These are phyloP conservation scores for Myochromella boudieri DNA, from an alignment of 768 basidiomycete species.

Conservation along the genomic window DNA sequence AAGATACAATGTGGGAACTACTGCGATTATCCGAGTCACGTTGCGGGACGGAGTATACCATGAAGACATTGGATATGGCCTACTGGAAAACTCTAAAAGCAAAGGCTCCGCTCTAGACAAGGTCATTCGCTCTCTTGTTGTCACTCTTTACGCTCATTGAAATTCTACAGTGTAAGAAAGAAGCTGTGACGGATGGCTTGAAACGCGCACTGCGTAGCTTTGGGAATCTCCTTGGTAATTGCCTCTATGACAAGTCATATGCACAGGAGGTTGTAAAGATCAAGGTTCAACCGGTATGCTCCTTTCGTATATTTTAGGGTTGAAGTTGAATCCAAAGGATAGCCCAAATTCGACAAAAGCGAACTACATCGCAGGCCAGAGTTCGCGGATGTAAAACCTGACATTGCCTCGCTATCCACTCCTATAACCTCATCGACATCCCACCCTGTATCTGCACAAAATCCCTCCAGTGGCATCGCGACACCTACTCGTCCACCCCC, in stretches of 20 bases:
- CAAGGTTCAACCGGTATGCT: constrained; percentile 78
- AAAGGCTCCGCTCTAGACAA: constrained; percentile 91
- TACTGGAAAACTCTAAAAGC: constrained; percentile 78
- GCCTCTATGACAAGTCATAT: constrained; percentile 94
- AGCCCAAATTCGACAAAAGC: constrained; percentile 71
- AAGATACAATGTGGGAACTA: constrained; percentile 71
- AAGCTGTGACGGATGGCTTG: constrained; percentile 92
- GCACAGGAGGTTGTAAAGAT: constrained; percentile 84
- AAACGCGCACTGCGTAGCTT: constrained; percentile 92
- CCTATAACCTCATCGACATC: constrained; percentile 14
- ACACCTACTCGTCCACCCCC: constrained; percentile 13
- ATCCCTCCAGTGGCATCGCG: constrained; percentile 1
- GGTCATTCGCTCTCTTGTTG: constrained; percentile 43
- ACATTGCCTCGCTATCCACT: constrained; percentile 11
- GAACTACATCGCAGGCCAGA: constrained; percentile 72
- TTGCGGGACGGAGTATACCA: constrained; percentile 86
- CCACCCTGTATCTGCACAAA: constrained; percentile 3
- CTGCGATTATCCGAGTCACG: constrained; percentile 85
- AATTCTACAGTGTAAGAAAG: constrained; percentile 85
- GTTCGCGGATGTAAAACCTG: constrained; percentile 49
- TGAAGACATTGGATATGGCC: constrained; percentile 93
- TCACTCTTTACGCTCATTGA: not conserved
- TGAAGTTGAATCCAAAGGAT: not conserved
- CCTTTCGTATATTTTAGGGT: not conserved
- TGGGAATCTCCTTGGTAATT: constrained; percentile 94